Percentiles rank a stretch among this genome's conserved stretches.
Conservation (phyloP, 768 basidiomycete genomes). For the Trametes cubensis region DNA sequence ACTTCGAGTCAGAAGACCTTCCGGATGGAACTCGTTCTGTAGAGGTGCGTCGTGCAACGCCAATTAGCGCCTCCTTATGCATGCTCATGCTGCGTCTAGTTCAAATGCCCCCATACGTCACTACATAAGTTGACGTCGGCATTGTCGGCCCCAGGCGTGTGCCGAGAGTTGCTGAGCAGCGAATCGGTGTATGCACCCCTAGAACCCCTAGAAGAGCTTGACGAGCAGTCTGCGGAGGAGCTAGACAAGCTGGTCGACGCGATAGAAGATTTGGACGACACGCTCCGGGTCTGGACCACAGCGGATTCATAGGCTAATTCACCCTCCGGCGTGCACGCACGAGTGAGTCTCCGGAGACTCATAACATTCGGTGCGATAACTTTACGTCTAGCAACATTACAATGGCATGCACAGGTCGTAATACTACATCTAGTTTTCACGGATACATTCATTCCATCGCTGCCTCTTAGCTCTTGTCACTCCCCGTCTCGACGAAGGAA, state of each 20-base stretch:
- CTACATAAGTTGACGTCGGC: conserved; percentile 44
- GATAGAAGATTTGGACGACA: conserved; percentile 61
- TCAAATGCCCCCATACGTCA: conserved; percentile 47
- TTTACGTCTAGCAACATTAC: neutral
- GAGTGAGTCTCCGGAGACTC: neutral
- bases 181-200: conserved; percentile 60
- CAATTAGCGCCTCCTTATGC: neutral
- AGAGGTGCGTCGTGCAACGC: conserved; percentile 30
- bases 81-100: conserved; percentile 34
- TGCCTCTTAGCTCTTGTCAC: neutral
- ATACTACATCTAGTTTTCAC: conserved; percentile 10
- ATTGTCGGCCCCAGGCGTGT: conserved; percentile 35
- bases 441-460: neutral
- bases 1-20: conserved; percentile 44
- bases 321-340: neutral
- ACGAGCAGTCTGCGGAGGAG: conserved; percentile 42
- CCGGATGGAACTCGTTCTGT: conserved; percentile 35
- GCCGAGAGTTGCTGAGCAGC: conserved; percentile 46
- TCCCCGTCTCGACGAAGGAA: conserved; percentile 2
- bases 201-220: conserved; percentile 41
- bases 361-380: neutral
- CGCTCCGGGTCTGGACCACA: conserved; percentile 61
- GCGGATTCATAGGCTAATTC: conserved; percentile 33
- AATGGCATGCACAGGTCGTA: conserved; percentile 17
- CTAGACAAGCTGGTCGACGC: conserved; percentile 51